A percentile compares a stretch with the other conserved stretches of the same genome.
Conservation (phyloP, 2,329 filamentous ascomycete genomes). For the Colletotrichum sp. region DNA sequence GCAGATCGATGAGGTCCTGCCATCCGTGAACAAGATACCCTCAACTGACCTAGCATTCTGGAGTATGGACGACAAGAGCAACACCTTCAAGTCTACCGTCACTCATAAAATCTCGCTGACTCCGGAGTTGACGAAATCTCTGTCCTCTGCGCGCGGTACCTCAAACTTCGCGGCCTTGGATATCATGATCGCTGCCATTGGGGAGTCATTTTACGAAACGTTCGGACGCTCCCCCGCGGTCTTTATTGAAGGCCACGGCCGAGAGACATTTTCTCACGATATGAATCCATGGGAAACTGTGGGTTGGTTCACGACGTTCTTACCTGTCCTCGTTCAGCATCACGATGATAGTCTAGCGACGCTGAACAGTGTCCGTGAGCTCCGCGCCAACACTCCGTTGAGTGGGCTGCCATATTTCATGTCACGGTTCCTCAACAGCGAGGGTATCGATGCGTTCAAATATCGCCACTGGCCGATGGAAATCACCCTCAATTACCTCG, state of each 20-base stretch:
- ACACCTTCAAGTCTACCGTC: constrained; percentile 28
- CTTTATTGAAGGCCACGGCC: constrained; percentile 47
- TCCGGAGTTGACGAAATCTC: constrained; percentile 27
- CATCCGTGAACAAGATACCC: not conserved
- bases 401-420: constrained; percentile 8
- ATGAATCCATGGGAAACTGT: constrained; percentile 44
- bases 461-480: constrained; percentile 27
- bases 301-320: constrained; percentile 52
- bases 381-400: not conserved
- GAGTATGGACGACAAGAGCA: constrained; percentile 25
- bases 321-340: constrained; percentile 29
- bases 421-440: not conserved
- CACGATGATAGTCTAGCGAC: not conserved
- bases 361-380: not conserved
- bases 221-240: constrained; percentile 41
- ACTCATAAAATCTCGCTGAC: constrained; percentile 27
- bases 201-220: constrained; percentile 35
- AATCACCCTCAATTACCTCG: constrained; percentile 31
- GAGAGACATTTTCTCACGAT: constrained; percentile 36
- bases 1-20: not conserved
- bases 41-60: constrained; percentile 28
- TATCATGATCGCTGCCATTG: constrained; percentile 37
- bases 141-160: constrained; percentile 31
- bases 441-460: not conserved
- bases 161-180: constrained; percentile 38